phyloP scores from a whole-genome alignment of 331 rosid species.

The Dryas integrifolia region DNA sequence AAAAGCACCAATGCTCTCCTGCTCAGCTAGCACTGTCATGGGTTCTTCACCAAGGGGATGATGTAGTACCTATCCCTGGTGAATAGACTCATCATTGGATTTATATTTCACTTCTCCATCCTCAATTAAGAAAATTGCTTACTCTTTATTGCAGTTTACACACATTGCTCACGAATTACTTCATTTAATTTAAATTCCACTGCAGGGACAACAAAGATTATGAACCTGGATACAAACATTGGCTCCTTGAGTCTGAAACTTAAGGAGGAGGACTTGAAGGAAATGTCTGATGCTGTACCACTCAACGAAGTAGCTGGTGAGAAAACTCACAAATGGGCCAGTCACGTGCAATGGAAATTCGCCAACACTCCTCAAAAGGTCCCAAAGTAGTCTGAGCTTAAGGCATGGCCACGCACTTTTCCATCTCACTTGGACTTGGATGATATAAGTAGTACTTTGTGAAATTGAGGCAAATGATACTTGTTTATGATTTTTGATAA shows the following conservation, averaged over 20 bases:
- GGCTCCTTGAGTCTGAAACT: constrained; percentile 34
- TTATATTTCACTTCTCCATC: no score
- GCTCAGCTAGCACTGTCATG: constrained; percentile 51
- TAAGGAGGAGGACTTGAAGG: constrained; percentile 28
- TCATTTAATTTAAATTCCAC: not conserved
- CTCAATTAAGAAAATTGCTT: no score
- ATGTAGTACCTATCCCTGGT: constrained; percentile 68
- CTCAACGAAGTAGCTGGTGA: constrained; percentile 35
- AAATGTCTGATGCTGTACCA: constrained; percentile 34
- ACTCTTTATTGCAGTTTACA: no score
- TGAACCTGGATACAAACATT: constrained; percentile 39
- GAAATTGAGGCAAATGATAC: not conserved
- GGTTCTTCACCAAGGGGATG: constrained; percentile 57
- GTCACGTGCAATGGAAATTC: constrained; percentile 26
- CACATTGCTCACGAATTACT: not conserved
- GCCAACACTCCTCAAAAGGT: constrained; percentile 38
- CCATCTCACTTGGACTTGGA: not conserved
- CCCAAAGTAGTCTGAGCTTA: not conserved
- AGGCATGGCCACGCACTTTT: no score
- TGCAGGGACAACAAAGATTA: constrained; percentile 46
- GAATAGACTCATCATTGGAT: not conserved
- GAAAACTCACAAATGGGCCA: not conserved
- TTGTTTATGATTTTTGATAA: no score
- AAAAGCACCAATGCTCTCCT: constrained; percentile 39
- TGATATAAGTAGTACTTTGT: not conserved